These are phyloP conservation scores for Xylaria sp. DNA, from an alignment of 495 filamentous ascomycete species.

Conservation along the genomic window DNA sequence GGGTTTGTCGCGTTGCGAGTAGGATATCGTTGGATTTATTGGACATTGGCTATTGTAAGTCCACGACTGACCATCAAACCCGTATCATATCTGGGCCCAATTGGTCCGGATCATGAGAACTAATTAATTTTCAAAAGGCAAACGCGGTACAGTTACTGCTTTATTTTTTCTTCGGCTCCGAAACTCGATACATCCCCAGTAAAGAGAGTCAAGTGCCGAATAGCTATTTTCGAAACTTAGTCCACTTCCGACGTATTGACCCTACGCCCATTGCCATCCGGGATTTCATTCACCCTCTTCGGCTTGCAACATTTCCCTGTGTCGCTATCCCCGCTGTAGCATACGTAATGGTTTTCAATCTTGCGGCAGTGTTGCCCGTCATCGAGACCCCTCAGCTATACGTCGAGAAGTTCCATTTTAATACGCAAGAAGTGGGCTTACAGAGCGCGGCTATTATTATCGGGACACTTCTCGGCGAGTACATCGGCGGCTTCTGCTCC, in stretches of 20 bases:
- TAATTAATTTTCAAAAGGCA: conserved; percentile 40
- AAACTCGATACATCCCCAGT: conserved; percentile 56
- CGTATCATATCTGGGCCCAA: background rate
- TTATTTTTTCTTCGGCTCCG: conserved; percentile 64
- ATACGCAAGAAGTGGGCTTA: conserved; percentile 59
- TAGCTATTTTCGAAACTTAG: conserved; percentile 56
- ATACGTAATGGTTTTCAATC: conserved; percentile 62
- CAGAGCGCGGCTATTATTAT: conserved; percentile 61
- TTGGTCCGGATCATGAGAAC: background rate
- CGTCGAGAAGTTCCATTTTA: conserved; percentile 57
- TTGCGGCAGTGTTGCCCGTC: conserved; percentile 54
- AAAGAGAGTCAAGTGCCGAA: conserved; percentile 41
- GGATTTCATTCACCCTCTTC: conserved; percentile 58
- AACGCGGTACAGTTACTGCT: conserved; percentile 61
- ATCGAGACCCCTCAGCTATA: conserved; percentile 62
- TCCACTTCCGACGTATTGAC: conserved; percentile 47
- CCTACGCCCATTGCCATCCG: conserved; percentile 42
- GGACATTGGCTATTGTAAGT: conserved; percentile 54
- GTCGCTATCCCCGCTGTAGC: conserved; percentile 58
- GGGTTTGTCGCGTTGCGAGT: conserved; percentile 51
- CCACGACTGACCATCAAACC: background rate
- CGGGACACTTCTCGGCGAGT: conserved; percentile 62
- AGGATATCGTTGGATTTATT: conserved; percentile 52
- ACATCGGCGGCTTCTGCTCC: conserved; percentile 56
- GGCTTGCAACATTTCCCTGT: conserved; percentile 47